A percentile compares a stretch with the other conserved stretches of the same genome.
phyloP scores from a whole-genome alignment of 148 eudicot genomes.

The Polygonum aviculare region DNA sequence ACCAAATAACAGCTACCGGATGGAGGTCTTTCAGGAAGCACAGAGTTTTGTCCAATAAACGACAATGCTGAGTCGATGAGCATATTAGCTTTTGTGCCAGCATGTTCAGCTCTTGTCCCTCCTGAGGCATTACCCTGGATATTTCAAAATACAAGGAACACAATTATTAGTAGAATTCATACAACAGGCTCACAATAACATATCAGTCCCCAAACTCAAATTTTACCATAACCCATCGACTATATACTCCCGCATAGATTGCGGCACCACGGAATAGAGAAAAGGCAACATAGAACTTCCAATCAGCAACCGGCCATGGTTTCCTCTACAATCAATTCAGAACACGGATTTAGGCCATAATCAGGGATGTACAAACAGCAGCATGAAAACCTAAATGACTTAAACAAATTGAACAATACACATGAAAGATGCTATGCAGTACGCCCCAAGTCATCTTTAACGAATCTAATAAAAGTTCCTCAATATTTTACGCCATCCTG shows the following conservation, averaged over 20 bases:
- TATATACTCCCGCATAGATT: slow-evolving; percentile 79
- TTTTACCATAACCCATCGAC: slow-evolving; percentile 79
- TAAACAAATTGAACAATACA: neutral
- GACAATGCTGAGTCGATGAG: slow-evolving; percentile 65
- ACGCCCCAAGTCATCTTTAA: neutral
- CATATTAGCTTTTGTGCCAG: slow-evolving; percentile 57
- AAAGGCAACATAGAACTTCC: slow-evolving; percentile 96
- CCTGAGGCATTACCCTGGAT: slow-evolving; percentile 94
- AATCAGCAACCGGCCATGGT: slow-evolving; percentile 84
- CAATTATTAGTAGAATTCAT: neutral
- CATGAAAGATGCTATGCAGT: neutral
- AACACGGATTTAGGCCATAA: neutral
- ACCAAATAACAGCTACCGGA: slow-evolving; percentile 31
- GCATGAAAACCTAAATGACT: neutral
- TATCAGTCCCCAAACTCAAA: neutral
- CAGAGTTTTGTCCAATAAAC: slow-evolving; percentile 48
- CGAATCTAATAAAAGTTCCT: neutral
- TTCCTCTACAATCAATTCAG: slow-evolving; percentile 45
- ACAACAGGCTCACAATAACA: neutral
- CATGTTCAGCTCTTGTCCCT: slow-evolving; percentile 56
- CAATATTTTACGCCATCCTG: neutral
- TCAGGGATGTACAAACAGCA: neutral
- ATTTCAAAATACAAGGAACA: neutral
- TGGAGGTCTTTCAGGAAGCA: slow-evolving; percentile 56
- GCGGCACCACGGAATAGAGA: slow-evolving; percentile 92